These are phyloP conservation scores for Lumnitzera littorea DNA, from an alignment of 345 rosid species.

Conservation along the genomic window DNA sequence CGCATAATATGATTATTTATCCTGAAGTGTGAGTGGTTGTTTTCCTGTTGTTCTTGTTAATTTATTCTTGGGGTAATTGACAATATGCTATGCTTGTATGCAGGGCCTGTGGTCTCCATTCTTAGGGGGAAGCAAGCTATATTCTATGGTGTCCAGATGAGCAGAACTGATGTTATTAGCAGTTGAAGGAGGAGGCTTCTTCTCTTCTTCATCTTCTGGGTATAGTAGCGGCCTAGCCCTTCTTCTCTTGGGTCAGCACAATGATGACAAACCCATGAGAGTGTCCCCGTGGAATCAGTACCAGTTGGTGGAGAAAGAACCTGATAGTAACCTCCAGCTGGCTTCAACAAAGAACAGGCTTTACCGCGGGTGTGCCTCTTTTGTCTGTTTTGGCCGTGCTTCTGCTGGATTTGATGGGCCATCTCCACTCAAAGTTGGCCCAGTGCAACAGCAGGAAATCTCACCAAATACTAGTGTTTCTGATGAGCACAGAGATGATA, in stretches of 20 bases:
- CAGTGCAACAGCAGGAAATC: slow-evolving; percentile 49
- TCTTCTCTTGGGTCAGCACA: slow-evolving; percentile 77
- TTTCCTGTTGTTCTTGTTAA: too few relatives aligned
- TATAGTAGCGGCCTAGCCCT: slow-evolving; percentile 86
- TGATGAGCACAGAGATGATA: slow-evolving; percentile 29
- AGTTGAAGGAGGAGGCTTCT: slow-evolving; percentile 97
- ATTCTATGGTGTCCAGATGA: slow-evolving; percentile 49
- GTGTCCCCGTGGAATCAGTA: slow-evolving; percentile 91
- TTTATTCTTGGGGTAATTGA: too few relatives aligned
- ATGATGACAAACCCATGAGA: slow-evolving; percentile 87
- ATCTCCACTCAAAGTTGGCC: slow-evolving; percentile 74
- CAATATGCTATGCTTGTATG: too few relatives aligned
- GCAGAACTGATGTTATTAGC: slow-evolving; percentile 89
- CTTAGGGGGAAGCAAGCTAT: slow-evolving; percentile 13
- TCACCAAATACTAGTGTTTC: slow-evolving; percentile 41
- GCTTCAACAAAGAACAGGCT: slow-evolving; percentile 75
- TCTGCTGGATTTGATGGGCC: slow-evolving; percentile 73
- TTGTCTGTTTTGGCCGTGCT: slow-evolving; percentile 84
- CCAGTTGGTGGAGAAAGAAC: slow-evolving; percentile 87
- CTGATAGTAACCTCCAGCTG: slow-evolving; percentile 82
- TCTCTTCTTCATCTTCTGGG: slow-evolving; percentile 97
- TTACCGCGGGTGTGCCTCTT: slow-evolving; percentile 83
- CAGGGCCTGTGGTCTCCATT: too few relatives aligned
- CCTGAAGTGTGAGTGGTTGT: too few relatives aligned
- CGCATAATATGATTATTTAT: too few relatives aligned